Evolutionary conservation across 805 yeast species (phyloP), one percentile per base, ranked within the genome.

Genomic region (Diddensiella transvaalensis): DNA sequence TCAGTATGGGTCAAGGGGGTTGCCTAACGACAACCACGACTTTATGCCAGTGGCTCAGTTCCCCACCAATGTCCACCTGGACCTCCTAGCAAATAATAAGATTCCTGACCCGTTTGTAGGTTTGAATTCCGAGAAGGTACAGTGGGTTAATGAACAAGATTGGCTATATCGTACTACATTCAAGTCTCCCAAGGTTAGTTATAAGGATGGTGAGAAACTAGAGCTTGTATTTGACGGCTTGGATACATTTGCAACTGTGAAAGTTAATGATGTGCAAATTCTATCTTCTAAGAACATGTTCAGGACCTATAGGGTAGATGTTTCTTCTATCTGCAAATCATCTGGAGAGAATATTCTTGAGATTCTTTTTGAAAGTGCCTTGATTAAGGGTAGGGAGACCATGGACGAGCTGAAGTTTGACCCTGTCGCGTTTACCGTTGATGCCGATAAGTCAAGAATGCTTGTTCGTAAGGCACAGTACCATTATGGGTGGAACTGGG

Each of bases 401-500:
- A 41, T 11, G 43, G 40, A n/a, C 21, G 45, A 22, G 35, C 39
- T 22, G 49, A 49, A 5, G 22, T 13, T 21, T 13, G 43, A 42
- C 17, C 22, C 10, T 17, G 43, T 29, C n/a, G 22, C 17, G n/a
- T 18, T 17, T 6, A 35, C 38, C 26, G 13, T 18, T 4, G 68
- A 71, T 51, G 79, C 78, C 3, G 78, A 73, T 15, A 49, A 69
- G 4, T 59, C 67, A 33, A 61, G 81, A 24, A 56, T 71, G 48
- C 69, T 71, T 48, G 68, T 72, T 3, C 63, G 82, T 54, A 76
- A 76, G 54, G 78, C 80, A 0, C 80, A 75, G 55, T 76, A 75
- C 56, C 77, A 74, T 51, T 77, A 67, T 55, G 81, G 81, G 1
- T 77, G 80, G 82, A 81, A 77, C 57, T 77, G 81, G 82, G 80